Evolutionary conservation across 345 rosid genomes (phyloP).

Genomic region (Litchi chinensis): DNA sequence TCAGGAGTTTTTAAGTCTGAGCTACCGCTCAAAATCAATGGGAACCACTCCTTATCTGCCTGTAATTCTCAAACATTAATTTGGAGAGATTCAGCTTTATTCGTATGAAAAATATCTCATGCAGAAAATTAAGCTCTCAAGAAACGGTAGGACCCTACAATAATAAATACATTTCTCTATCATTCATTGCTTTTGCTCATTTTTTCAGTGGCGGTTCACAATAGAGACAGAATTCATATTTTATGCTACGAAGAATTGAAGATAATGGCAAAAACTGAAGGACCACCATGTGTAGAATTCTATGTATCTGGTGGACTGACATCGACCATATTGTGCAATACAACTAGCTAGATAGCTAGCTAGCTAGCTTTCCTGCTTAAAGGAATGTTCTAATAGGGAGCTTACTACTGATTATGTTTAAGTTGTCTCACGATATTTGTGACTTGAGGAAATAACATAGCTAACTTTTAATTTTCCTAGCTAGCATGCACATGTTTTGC

Average conservation of each 20-base stretch:
- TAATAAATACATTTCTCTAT: conserved; percentile 12
- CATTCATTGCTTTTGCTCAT: conserved; percentile 25
- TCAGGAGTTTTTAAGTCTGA: conserved; percentile 19
- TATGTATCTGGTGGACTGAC: not conserved
- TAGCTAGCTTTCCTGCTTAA: not conserved
- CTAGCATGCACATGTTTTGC: not conserved
- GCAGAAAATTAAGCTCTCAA: conserved; percentile 17
- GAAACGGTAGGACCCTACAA: conserved; percentile 1
- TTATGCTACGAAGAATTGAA: conserved; percentile 14
- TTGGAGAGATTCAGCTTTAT: not conserved
- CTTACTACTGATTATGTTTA: conserved; percentile 21
- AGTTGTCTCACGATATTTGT: conserved; percentile 28
- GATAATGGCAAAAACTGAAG: conserved; percentile 30
- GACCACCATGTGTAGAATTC: conserved; percentile 34
- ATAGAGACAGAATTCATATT: conserved; percentile 40
- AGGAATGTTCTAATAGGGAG: conserved; percentile 2
- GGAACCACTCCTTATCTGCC: conserved; percentile 19
- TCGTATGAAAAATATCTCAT: conserved; percentile 4
- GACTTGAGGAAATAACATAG: not conserved
- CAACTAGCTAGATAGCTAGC: not conserved
- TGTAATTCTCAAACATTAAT: conserved; percentile 26
- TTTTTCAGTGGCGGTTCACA: conserved; percentile 29
- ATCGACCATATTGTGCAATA: not conserved
- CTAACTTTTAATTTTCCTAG: conserved; percentile 27
- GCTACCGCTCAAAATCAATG: conserved; percentile 18